Evolutionary conservation across 1,284 basidiomycete genomes (phyloP), one percentile per base, ranked within the genome.

Genomic region (Ganoderma resinaceum): DNA sequence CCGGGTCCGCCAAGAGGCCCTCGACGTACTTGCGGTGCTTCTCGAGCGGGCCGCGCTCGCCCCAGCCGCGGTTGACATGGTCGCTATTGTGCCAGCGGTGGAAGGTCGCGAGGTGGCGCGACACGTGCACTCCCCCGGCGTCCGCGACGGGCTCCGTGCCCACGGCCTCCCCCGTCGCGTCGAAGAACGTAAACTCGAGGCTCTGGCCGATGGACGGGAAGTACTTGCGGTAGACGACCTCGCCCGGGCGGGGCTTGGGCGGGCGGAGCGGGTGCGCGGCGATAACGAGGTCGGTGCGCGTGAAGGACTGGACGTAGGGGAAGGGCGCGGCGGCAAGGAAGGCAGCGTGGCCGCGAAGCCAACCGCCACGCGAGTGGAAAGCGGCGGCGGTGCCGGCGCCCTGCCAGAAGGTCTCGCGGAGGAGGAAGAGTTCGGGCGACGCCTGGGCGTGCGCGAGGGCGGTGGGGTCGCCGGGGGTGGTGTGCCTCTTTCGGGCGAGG

Each of bases 221-320:
- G 75, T 81, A 87, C 43, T 86, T 81, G 58, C 80, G 79, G 77
- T 89, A 89, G 55, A 89, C 68, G 12, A 84, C 71, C 65, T 83
- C 78, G 6, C 85, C 84, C 0, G 80, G 81, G 2, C 74, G 65
- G 0, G 87, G 87, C 70, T 89, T 88, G 2, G 84, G 79, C 2
- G 87, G 86, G 37, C 87, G 82, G n/a, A 86, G 76, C 6, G 87
- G 88, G 73, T 89, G 87, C 12, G 80, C 79, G 20, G 86, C 74
- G 70, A 87, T 82, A 18, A 87, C 85, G 63, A 82, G 79, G 29
- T 84, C 78, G 8, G 76, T 80, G 66, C 84, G 80, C n/a, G 86
- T 87, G 78, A 86, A 87, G 0, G 82, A 79, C 23, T 78, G 78
- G 3, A 82, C 74, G 62, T 69, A 76, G 1, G 87, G 86, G 75